These are phyloP conservation scores for Aspergillus texensis DNA, from an alignment of 2,329 filamentous ascomycete species.

Conservation along the genomic window DNA sequence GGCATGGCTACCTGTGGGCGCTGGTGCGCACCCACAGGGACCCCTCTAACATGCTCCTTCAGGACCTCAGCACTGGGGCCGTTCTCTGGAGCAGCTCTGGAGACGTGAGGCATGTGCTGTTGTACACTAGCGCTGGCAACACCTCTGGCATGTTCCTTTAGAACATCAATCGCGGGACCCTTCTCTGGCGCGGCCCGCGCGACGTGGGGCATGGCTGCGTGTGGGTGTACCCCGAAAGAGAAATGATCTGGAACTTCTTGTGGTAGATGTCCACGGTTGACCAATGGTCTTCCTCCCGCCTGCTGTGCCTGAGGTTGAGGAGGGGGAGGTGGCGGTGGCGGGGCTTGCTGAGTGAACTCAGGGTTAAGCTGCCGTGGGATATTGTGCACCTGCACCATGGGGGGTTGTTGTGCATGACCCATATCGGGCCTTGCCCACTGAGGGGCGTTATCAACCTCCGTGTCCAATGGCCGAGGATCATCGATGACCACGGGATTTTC, in stretches of 20 bases:
- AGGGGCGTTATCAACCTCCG: background rate
- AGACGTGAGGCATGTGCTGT: background rate
- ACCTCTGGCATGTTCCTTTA: constrained; percentile 3
- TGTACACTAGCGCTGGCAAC: background rate
- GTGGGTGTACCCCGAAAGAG: background rate
- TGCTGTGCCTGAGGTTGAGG: constrained; percentile 10
- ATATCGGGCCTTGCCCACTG: constrained; percentile 1
- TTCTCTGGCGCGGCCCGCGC: constrained; percentile 1
- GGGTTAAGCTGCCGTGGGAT: constrained; percentile 8
- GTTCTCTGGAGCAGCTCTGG: background rate
- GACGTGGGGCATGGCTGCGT: constrained; percentile 6
- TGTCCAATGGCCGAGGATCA: constrained; percentile 11
- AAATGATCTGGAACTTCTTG: constrained; percentile 3
- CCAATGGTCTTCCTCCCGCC: constrained; percentile 1
- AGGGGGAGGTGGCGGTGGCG: constrained; percentile 9
- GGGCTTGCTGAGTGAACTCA: constrained; percentile 15
- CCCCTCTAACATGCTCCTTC: background rate
- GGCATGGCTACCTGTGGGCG: constrained; percentile 4
- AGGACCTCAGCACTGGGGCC: background rate
- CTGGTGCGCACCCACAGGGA: background rate
- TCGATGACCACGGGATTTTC: constrained; percentile 7
- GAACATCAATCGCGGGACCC: constrained; percentile 5
- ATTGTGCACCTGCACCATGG: constrained; percentile 3
- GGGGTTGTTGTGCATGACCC: constrained; percentile 5
- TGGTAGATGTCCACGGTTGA: constrained; percentile 11